A percentile compares a stretch with the other conserved stretches of the same genome.
phyloP scores from a whole-genome alignment of 208 protist genomes.

The Leishmania mexicana region DNA sequence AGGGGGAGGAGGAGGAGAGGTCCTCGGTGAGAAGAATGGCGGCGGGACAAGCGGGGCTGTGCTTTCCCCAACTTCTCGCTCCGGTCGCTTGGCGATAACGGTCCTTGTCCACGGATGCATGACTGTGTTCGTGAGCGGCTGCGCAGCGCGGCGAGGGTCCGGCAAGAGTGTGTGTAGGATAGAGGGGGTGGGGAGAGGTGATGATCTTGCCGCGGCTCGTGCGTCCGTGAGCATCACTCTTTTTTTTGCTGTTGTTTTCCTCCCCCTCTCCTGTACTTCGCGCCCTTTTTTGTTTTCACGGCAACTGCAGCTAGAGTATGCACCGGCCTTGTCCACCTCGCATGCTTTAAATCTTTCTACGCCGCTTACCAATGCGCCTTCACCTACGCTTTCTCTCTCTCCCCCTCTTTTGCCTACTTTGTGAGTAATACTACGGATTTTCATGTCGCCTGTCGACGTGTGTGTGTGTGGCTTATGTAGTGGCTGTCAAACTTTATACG shows the following conservation, averaged over 20 bases:
- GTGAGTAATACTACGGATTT: neutral
- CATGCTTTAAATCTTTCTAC: neutral
- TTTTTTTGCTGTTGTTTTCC: neutral
- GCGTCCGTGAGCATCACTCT: neutral
- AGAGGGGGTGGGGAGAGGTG: neutral
- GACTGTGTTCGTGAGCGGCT: neutral
- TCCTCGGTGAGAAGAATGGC: neutral
- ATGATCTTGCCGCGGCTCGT: neutral
- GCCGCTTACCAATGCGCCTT: neutral
- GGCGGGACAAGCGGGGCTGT: neutral
- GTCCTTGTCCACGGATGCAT: neutral
- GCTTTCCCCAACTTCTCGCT: neutral
- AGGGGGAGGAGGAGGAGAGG: neutral
- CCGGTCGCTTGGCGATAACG: neutral
- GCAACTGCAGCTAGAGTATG: neutral
- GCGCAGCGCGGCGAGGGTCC: neutral
- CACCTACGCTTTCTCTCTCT: neutral
- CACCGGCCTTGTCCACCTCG: neutral
- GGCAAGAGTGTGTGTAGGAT: neutral
- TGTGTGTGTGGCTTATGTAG: neutral
- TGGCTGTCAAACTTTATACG: neutral
- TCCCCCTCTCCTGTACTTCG: neutral
- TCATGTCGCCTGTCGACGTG: neutral
- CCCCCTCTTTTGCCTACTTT: slow-evolving; percentile 2
- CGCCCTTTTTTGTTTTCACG: neutral